A percentile compares a stretch with the other conserved stretches of the same genome.
phyloP scores from a whole-genome alignment of 2,329 filamentous ascomycete species.

The Penicillium sp. region DNA sequence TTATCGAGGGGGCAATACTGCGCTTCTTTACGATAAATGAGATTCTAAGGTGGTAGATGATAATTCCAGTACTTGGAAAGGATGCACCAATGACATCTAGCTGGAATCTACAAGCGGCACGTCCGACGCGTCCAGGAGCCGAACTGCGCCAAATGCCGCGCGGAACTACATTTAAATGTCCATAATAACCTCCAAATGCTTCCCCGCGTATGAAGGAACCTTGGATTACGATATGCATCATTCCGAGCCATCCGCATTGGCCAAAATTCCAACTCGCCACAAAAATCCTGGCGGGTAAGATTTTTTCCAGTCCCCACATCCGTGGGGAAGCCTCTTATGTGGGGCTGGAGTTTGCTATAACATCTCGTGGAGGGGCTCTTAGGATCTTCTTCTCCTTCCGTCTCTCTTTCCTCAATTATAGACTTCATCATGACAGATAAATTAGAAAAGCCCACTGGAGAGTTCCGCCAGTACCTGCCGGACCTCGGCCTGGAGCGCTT shows the following conservation, averaged over 20 bases:
- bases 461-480: slow-evolving; percentile 62
- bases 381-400: background rate
- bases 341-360: slow-evolving; percentile 21
- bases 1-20: background rate
- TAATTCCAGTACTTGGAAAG: background rate
- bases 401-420: background rate
- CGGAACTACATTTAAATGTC: too few relatives aligned
- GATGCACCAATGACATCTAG: background rate
- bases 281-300: slow-evolving; percentile 16
- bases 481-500: slow-evolving; percentile 64
- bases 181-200: background rate
- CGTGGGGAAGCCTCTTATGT: slow-evolving; percentile 23
- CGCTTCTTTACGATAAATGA: background rate
- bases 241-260: slow-evolving; percentile 13
- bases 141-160: background rate
- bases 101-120: background rate
- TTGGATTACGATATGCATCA: slow-evolving; percentile 4
- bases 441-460: slow-evolving; percentile 30
- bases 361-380: slow-evolving; percentile 2
- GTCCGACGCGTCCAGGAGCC: background rate
- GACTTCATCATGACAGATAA: slow-evolving; percentile 5
- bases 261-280: background rate
- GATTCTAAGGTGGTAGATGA: background rate
- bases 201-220: background rate
- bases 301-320: slow-evolving; percentile 23